Evolutionary conservation across 2,329 filamentous ascomycete genomes (phyloP).

Genomic region (Tolypocladium inflatum): DNA sequence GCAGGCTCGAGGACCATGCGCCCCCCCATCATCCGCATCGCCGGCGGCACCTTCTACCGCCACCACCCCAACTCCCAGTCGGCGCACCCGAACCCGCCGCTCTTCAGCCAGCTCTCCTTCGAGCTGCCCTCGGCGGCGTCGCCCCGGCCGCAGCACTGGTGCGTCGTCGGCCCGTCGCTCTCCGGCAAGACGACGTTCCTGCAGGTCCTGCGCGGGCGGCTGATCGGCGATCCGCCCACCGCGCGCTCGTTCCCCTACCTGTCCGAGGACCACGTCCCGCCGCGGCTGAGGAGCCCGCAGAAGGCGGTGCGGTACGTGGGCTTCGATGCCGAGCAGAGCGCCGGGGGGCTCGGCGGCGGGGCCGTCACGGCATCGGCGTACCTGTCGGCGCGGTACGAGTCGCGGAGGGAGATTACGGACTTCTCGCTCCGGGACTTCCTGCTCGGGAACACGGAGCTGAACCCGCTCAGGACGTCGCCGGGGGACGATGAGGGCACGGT

Average conservation of each 20-base stretch:
- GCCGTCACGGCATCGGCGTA: conserved; percentile 64
- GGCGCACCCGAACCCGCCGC: conserved; percentile 51
- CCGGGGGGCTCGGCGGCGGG: conserved; percentile 36
- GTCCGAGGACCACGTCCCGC: conserved; percentile 48
- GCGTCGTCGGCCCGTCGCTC: conserved; percentile 70
- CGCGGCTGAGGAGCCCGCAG: conserved; percentile 46
- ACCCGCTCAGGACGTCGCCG: conserved; percentile 43
- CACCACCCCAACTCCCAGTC: conserved; percentile 52
- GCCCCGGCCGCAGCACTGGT: conserved; percentile 57
- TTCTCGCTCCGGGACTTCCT: conserved; percentile 78
- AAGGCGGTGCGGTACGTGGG: conserved; percentile 82
- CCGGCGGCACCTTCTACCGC: conserved; percentile 75
- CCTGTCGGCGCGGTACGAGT: conserved; percentile 84
- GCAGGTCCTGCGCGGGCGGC: conserved; percentile 64
- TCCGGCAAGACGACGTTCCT: conserved; percentile 77
- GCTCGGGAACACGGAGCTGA: conserved; percentile 72
- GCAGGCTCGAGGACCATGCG: conserved; percentile 8
- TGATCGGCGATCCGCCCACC: conserved; percentile 65
- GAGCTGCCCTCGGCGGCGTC: conserved; percentile 53
- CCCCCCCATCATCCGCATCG: conserved; percentile 59
- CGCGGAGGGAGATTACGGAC: conserved; percentile 74
- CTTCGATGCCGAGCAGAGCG: conserved; percentile 65
- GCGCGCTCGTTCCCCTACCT: conserved; percentile 75
- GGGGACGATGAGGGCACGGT: conserved; percentile 36
- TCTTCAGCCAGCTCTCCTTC: conserved; percentile 67